Conservation (phyloP, 1,139 yeast species). For the Protomyces arabidopsidicola region DNA sequence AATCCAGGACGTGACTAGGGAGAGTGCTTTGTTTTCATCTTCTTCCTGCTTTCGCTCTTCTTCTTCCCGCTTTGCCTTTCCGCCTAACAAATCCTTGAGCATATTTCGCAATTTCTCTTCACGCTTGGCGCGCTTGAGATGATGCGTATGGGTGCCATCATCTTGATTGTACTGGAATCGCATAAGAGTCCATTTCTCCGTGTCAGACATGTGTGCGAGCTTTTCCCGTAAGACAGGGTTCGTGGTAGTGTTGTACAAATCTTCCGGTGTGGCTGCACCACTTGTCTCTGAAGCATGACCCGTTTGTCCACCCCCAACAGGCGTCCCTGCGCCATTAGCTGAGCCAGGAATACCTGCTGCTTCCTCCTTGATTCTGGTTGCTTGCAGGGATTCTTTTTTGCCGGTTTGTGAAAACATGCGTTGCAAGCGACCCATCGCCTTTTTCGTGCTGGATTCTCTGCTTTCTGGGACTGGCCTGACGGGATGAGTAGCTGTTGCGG, state of each 20-base stretch:
- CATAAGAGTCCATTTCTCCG: slow-evolving; percentile 11
- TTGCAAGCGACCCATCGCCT: slow-evolving; percentile 28
- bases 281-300: neutral
- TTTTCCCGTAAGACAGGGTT: slow-evolving; percentile 12
- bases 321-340: neutral
- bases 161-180: slow-evolving; percentile 21
- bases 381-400: slow-evolving; percentile 9
- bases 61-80: slow-evolving; percentile 43
- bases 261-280: slow-evolving; percentile 7
- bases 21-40: slow-evolving; percentile 49
- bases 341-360: neutral
- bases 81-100: slow-evolving; percentile 67
- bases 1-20: slow-evolving; percentile 77
- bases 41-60: slow-evolving; percentile 57
- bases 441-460: slow-evolving; percentile 37
- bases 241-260: slow-evolving; percentile 1
- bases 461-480: neutral
- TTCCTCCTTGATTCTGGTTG: slow-evolving; percentile 6
- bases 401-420: slow-evolving; percentile 30
- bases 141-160: slow-evolving; percentile 74
- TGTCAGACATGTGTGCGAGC: slow-evolving; percentile 17
- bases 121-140: slow-evolving; percentile 67
- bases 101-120: slow-evolving; percentile 83
- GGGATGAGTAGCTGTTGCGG: neutral
- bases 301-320: neutral